Evolutionary conservation across 768 basidiomycete genomes (phyloP), one percentile per base, ranked within the genome.

Genomic region (Suillus occidentalis): DNA sequence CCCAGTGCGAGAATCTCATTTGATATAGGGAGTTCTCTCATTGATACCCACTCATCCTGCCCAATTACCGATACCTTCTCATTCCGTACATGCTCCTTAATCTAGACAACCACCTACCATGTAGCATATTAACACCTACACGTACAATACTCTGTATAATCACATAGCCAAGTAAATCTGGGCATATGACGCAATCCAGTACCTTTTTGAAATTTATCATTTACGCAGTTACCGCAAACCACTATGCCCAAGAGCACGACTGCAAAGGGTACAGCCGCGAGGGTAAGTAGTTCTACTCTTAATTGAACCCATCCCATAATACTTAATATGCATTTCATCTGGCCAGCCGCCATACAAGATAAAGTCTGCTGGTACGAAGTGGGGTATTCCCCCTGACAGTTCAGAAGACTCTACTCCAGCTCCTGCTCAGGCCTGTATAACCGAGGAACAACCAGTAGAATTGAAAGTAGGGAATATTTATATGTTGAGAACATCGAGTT

Each of bases 1-100:
- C 84, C 6, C 62, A 72, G 7, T 85, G 85, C 60, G 62, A 69
- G 37, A 80, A 82, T 63, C 73, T 80, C 42, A 85, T 85, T 59
- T 85, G 72, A 71, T 63, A 20, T 1, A 10, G 6, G 28, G 16
- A 20, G 53, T n/a, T 55, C 31, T 34, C 34, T 12, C 20, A 55
- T 7, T 34, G 53, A 55, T 55, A 55, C 6, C 57, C 20, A 39
- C 9, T 3, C 20, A 31, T 37, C 20, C 31, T 14, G 18, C 36
- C 13, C 6, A 45, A 9, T 40, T 22, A n/a, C 57, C 28, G 13
- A 61, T n/a, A 40, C 14, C 34, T 10, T 59, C 25, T 45, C 18
- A n/a, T 36, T 14, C 43, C 8, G 16, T 22, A 40, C 39, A 37
- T 8, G n/a, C 3, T 20, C 28, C 52, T 53, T 25, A 39, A 58